Evolutionary conservation across 2,329 filamentous ascomycete genomes (phyloP), one percentile per base, ranked within the genome.

Genomic region (Fusarium graminum): DNA sequence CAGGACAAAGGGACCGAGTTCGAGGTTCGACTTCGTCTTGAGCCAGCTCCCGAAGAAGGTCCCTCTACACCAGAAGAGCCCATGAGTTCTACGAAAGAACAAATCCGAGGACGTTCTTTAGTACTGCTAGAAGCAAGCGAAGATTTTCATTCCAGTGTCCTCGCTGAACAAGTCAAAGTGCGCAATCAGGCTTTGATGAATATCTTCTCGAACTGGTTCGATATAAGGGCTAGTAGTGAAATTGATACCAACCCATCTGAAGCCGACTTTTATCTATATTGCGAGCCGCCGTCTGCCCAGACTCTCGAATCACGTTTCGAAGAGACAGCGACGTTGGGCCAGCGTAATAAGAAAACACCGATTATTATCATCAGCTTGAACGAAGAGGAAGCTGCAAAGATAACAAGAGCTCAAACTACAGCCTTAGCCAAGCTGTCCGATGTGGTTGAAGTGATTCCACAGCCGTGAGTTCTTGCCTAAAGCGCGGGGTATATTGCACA

Each of bases 1-100:
- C 77, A 80, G 11, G 81, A 82, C 3, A 79, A 81, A 36, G 88
- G 88, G 3, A 89, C 87, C 0, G 82, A 83, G 22, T 82, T 87
- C 4, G 80, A 79, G 11, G 81, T 87, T 9, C 80, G 76, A 4
- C 68, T 88, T 2, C 80, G 81, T 7, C 69, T 86, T 2, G 46
- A 65, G 3, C 47, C 61, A 0, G 69, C 61, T 13, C 30, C 51
- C 9, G 50, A 70, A 8, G 52, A 61, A 2, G 28, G 51, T 0
- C 16, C 57, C 9, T n/a, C 26, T 0, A 39, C 53, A 1, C n/a
- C 45, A 4, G 70, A 74, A 6, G 65, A 73, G 7, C 52, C 62
- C 0, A 40, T 72, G 34, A 13, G 56, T 1, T 50, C 53, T 0
- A 54, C 69, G 19, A 40, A 41, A 7, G 9, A 67, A 7, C 56